Base-by-base conservation (phyloP, 495 filamentous ascomycete genomes). In the Hamigera avellanea region DNA sequence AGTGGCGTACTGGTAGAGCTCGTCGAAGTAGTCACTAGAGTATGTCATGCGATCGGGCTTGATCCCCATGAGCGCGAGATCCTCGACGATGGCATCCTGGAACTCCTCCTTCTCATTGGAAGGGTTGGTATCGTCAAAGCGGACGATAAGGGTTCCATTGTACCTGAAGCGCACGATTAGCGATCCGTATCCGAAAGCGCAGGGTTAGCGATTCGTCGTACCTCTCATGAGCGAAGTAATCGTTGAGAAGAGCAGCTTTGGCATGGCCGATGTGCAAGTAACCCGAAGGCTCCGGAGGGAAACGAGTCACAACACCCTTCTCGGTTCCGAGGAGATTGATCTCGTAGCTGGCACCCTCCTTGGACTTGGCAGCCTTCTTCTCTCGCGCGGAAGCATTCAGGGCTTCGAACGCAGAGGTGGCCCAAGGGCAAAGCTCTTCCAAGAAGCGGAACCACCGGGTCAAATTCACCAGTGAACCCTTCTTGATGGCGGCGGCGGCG, bases 261-360 rank as follows among this genome's bases (percentile, higher is more conserved):
- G 84, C 85, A 58, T 94, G 88, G 35, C 88, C 88, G 39, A 94
- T 93, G 59, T 94, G 87, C 21, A 94, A 76, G 46, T 94, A 94
- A 17, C 87, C 87, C 74, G 89, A 95, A 43, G 91, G 91, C 76
- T 98, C 91, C 1, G 91, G 91, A 12, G 89, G 80, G 65, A 98
- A 98, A 42, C 93, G 69, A 16, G 86, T 91, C 18, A 96, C 84
- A 18, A 96, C 88, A 6, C 91, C 91, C 54, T 91, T 83, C 21
- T 84, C 84, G n/a, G 76, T 80, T 49, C 93, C 80, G 39, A 81
- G 78, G 14, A 98, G 72, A 2, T 80, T 82, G 54, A 98, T 84
- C 48, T 91, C 86, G 61, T 93, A 98, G 65, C 70, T 93, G 17
- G 72, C 86, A 39, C 86, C 86, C 39, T 84, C 82, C 59, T 86